Percentiles rank a stretch among this genome's conserved stretches.
These are phyloP conservation scores for Andrographis paniculata DNA, from an alignment of 305 asterid species.

Conservation along the genomic window DNA sequence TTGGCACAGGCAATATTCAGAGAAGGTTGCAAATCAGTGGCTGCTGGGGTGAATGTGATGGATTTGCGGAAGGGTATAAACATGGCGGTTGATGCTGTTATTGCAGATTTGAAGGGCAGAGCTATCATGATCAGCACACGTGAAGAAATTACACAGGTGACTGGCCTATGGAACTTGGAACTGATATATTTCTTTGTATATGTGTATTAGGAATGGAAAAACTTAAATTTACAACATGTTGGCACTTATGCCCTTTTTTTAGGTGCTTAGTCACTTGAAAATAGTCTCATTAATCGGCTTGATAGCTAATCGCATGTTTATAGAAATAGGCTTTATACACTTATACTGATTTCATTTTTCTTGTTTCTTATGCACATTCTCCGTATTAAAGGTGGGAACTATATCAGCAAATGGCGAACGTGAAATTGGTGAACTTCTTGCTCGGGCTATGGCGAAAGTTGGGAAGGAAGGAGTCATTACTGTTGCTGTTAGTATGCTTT, in stretches of 20 bases:
- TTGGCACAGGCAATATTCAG: constrained; percentile 76
- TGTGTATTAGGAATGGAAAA: background rate
- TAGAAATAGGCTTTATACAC: background rate
- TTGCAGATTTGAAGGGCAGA: constrained; percentile 69
- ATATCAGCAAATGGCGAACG: constrained; percentile 85
- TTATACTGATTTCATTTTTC: background rate
- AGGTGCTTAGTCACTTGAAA: constrained; percentile 2
- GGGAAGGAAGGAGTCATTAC: constrained; percentile 92
- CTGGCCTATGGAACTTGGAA: constrained; percentile 19
- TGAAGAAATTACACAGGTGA: constrained; percentile 90
- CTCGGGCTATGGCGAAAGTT: constrained; percentile 92
- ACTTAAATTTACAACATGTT: background rate
- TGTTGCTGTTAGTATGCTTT: constrained; percentile 48
- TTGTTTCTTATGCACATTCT: constrained; percentile 22
- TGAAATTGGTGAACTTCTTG: constrained; percentile 79
- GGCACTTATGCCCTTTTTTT: background rate
- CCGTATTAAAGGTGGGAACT: constrained; percentile 60
- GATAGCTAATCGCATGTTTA: constrained; percentile 3
- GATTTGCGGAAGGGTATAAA: constrained; percentile 84
- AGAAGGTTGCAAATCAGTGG: constrained; percentile 87
- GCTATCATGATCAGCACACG: constrained; percentile 85
- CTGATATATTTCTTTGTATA: constrained; percentile 2
- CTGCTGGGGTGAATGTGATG: constrained; percentile 84
- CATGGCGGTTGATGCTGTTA: constrained; percentile 72
- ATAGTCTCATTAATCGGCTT: too few relatives aligned